Base-by-base conservation (phyloP, 176 grass and related monocot species). In the Aegilops speltoides region DNA sequence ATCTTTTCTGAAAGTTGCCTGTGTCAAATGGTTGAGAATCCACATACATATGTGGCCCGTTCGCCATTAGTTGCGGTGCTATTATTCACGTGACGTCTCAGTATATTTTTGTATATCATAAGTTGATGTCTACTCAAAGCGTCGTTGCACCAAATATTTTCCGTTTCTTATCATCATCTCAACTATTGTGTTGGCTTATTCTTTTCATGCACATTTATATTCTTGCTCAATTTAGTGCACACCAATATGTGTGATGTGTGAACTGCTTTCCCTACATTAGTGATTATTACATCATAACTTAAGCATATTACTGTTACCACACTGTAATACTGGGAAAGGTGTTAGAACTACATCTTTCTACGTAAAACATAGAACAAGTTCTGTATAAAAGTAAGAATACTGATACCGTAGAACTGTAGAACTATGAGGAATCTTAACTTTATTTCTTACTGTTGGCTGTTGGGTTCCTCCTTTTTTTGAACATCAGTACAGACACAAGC, bases 71-170 rank as follows among this genome's bases (percentile, higher is more conserved):
- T 20, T 73, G 23, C 17, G 15, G 52, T 62, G 17, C 17, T 79
- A 79, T 38, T 79, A 38, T 61, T 79, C 10, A 14, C 11, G 24
- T 24, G 10, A 36, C 11, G 15, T 57, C 52, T 61, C 56, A n/a
- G 19, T 6, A 15, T 34, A 61, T 24, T 60, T 61, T 22, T 62
- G 20, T 13, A 24, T 24, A 38, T 78, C 19, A 37, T 60, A 60
- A 37, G 17, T 78, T 57, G 29, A 78, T 78, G 52, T 78, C 76
- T 36, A 60, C 34, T 23, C 76, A 78, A 32, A 78, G 56, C 29
- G 31, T 78, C 38, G 76, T 78, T 78, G 54, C 59, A 79, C 76
- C 19, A 79, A 79, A 79, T 79, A 59, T 15, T 62, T 79, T 61
- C n/a, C 23, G n/a, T 37, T 6, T 79, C 25, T 79, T 64, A 14